These are phyloP conservation scores for Aspergillus ellipticus DNA, from an alignment of 495 filamentous ascomycete genomes.

Conservation along the genomic window DNA sequence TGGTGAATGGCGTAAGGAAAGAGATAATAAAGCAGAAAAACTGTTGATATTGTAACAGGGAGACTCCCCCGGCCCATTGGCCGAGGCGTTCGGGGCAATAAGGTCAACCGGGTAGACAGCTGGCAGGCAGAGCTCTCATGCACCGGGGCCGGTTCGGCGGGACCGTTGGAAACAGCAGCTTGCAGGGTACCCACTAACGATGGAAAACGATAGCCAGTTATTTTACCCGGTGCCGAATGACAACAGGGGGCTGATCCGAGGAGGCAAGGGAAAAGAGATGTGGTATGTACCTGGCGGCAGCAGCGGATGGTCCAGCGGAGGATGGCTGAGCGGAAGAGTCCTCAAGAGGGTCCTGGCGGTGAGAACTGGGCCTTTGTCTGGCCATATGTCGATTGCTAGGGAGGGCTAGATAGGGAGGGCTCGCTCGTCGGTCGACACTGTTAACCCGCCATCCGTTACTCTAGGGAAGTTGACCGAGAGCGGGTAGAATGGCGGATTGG, in stretches of 20 bases:
- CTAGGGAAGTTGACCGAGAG: constrained; percentile 19
- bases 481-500: constrained; percentile 15
- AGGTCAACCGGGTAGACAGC: background rate
- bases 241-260: background rate
- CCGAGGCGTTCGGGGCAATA: background rate
- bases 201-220: constrained; percentile 4
- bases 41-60: background rate
- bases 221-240: constrained; percentile 3
- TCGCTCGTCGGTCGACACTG: constrained; percentile 34
- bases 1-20: constrained; percentile 2
- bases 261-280: constrained; percentile 19
- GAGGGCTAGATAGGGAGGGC: constrained; percentile 30
- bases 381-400: constrained; percentile 49
- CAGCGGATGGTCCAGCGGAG: constrained; percentile 39
- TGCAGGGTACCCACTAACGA: background rate
- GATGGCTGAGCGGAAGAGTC: constrained; percentile 36
- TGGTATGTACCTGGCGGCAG: constrained; percentile 47
- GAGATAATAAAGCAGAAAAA: constrained; percentile 7
- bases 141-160: background rate
- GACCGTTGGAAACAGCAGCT: background rate
- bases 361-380: constrained; percentile 45
- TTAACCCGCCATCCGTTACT: constrained; percentile 50
- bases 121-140: background rate
- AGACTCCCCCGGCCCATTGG: background rate
- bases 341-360: constrained; percentile 50